Evolutionary conservation across 139 green algal genomes (phyloP), one percentile per base, ranked within the genome.

Genomic region (Chlamydomonas sphaeroides): DNA sequence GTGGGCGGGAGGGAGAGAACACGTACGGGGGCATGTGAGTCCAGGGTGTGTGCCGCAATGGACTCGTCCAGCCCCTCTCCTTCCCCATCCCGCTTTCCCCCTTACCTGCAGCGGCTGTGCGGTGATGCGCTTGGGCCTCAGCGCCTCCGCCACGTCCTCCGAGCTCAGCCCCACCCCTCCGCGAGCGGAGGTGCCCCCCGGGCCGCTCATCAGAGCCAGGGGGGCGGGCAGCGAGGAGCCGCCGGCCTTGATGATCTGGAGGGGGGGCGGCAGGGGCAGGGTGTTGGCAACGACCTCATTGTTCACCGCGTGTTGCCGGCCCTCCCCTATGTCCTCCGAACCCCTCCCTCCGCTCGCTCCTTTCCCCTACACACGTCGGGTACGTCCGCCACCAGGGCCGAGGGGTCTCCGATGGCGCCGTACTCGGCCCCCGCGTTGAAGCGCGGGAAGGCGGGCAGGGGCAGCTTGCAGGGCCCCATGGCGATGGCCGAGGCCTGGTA

Each of bases 381-480:
- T 36, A 70, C 38, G 83, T 83, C 53, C 41, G 53, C 59, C 66
- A 87, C 77, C 17, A 89, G 80, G 25, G 41, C 36, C 10, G 59
- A 39, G 68, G 85, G 80, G 42, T 71, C 59, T 6, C 68, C 80
- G 26, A 89, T 65, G 32, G 78, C 51, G 5, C 80, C 85, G 72
- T 89, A 89, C 32, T 56, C 57, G 10, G 26, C 71, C 3, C 68
- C 68, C 36, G 45, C 42, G 26, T 63, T 72, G 75, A 82, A 82
- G 42, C 75, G 75, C 17, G 75, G 75, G 59, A 82, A 86, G 36
- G 80, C 73, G 15, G 85, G 85, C 38, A 89, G 75, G 35, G 86
- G 86, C 86, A 87, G 75, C 80, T 89, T 89, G 80, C 63, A 85
- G 51, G 80, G 69, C 20, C 86, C 86, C 42, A 89, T 68, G 15